These are phyloP conservation scores for Aureobasidium musti DNA, from an alignment of 2,329 filamentous ascomycete genomes.

Conservation along the genomic window DNA sequence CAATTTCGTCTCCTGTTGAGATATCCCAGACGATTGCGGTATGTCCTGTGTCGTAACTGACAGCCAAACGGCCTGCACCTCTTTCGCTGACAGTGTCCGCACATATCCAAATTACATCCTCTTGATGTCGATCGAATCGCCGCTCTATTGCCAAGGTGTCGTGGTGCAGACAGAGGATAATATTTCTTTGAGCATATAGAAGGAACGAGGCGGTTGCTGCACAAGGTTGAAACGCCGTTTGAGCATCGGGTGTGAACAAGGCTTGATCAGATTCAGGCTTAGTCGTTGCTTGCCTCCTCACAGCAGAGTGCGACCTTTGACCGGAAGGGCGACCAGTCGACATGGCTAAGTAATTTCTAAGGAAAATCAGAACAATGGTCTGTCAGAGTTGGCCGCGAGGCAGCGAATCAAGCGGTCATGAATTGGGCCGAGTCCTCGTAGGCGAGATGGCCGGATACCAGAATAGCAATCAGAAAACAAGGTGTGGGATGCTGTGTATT, in stretches of 20 bases:
- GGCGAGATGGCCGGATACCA: neutral
- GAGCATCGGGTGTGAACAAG: conserved; percentile 49
- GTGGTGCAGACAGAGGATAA: conserved; percentile 85
- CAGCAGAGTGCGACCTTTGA: conserved; percentile 46
- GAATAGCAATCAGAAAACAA: conserved; percentile 24
- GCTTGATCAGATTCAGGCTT: conserved; percentile 45
- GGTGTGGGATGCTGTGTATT: conserved; percentile 26
- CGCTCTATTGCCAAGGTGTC: conserved; percentile 88
- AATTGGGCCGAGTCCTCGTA: conserved; percentile 22
- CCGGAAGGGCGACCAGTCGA: conserved; percentile 47
- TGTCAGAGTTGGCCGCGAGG: neutral
- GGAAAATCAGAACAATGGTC: conserved; percentile 7
- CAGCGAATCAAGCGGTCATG: conserved; percentile 27
- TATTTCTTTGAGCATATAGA: conserved; percentile 79
- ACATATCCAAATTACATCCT: conserved; percentile 79
- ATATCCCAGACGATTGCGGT: conserved; percentile 97
- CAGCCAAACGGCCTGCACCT: conserved; percentile 79
- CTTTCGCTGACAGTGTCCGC: conserved; percentile 90
- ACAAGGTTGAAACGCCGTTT: conserved; percentile 74
- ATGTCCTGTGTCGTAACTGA: conserved; percentile 88
- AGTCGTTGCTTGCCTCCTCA: conserved; percentile 37
- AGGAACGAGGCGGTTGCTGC: conserved; percentile 90
- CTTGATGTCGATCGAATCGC: conserved; percentile 78
- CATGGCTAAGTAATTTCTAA: conserved; percentile 42
- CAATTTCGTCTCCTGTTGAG: conserved; percentile 84